A percentile compares a stretch with the other conserved stretches of the same genome.
These are phyloP conservation scores for Agaricus blazei DNA, from an alignment of 768 basidiomycete genomes.

Conservation along the genomic window DNA sequence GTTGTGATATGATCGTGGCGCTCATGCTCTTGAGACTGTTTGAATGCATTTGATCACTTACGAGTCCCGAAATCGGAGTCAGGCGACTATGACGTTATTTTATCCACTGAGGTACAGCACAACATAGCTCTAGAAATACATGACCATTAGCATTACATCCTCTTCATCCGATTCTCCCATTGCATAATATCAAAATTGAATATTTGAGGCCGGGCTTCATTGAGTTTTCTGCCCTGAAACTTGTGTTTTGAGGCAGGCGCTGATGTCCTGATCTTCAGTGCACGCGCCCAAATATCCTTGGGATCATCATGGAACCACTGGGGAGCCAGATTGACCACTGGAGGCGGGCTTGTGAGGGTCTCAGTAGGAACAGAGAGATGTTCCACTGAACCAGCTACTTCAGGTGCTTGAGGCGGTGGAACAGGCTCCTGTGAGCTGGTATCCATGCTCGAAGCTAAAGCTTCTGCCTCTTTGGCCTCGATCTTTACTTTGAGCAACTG, in stretches of 20 bases:
- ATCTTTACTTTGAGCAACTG: neutral
- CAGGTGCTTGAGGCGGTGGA: neutral
- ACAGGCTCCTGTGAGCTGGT: neutral
- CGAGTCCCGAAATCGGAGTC: no score
- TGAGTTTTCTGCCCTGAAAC: neutral
- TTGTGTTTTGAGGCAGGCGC: neutral
- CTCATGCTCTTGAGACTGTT: no score
- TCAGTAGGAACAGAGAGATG: neutral
- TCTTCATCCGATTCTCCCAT: neutral
- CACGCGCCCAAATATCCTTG: slow-evolving; percentile 6
- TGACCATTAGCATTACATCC: neutral
- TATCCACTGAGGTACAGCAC: no score
- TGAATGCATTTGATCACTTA: no score
- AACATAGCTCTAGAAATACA: neutral
- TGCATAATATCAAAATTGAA: neutral
- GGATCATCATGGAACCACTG: slow-evolving; percentile 12
- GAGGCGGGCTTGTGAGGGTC: neutral
- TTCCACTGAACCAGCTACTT: neutral
- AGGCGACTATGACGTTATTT: no score
- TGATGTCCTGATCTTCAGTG: neutral
- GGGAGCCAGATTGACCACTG: slow-evolving; percentile 13
- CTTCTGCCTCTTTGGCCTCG: neutral
- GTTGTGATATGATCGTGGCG: no score
- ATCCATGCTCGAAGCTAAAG: neutral
- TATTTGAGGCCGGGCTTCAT: neutral